Percentiles rank a stretch among this genome's conserved stretches.
Evolutionary conservation across 495 filamentous ascomycete species (phyloP).

Genomic region (Aspergillus diversus): DNA sequence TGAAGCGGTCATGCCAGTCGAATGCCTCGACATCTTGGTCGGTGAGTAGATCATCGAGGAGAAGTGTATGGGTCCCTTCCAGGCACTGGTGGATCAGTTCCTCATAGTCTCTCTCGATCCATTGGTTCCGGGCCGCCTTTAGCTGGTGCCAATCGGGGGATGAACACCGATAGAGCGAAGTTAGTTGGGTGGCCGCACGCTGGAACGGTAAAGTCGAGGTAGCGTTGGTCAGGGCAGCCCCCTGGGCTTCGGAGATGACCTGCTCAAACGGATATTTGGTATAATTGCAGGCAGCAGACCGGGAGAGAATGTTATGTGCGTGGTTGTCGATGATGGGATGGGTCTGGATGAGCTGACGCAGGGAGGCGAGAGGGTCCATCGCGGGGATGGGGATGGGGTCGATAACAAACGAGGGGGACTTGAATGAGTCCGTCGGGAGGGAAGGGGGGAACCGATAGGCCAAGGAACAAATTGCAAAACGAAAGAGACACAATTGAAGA

Average conservation of each 20-base stretch:
- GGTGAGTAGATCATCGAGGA: slow-evolving; percentile 79
- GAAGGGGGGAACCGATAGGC: not conserved
- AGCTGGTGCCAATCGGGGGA: slow-evolving; percentile 63
- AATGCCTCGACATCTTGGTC: slow-evolving; percentile 61
- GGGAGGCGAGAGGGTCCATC: slow-evolving; percentile 38
- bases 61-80: slow-evolving; percentile 71
- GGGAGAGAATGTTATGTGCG: slow-evolving; percentile 74
- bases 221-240: slow-evolving; percentile 63
- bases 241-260: slow-evolving; percentile 76
- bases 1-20: slow-evolving; percentile 72
- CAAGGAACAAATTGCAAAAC: not conserved
- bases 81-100: slow-evolving; percentile 68
- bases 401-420: not conserved
- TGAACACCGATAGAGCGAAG: slow-evolving; percentile 61
- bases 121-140: slow-evolving; percentile 58
- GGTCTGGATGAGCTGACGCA: slow-evolving; percentile 56
- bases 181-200: slow-evolving; percentile 71
- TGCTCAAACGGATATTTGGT: slow-evolving; percentile 52
- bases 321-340: slow-evolving; percentile 89
- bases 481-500: slow-evolving; percentile 2
- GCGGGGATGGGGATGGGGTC: slow-evolving; percentile 1
- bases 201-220: slow-evolving; percentile 67
- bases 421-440: not conserved
- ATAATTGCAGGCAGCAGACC: slow-evolving; percentile 35
- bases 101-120: slow-evolving; percentile 57